Evolutionary conservation across 768 basidiomycete species (phyloP), one percentile per base, ranked within the genome.

Genomic region (Hypholoma sublateritium): DNA sequence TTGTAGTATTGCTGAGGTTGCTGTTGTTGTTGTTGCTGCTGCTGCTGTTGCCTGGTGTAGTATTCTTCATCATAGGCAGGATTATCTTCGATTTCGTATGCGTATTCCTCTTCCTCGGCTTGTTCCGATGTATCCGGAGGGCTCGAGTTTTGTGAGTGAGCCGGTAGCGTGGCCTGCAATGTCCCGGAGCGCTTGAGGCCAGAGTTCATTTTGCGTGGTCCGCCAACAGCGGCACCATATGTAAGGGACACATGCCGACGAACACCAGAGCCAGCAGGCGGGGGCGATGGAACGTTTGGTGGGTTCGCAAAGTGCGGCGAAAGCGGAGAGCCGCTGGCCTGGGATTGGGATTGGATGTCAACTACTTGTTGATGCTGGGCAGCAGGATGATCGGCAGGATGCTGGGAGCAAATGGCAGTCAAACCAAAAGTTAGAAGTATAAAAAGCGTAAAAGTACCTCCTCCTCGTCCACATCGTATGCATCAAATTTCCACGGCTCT

Each of bases 181-280:
- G 91, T 93, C 21, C 89, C 91, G 22, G 89, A 83, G 57, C 91
- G 87, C 67, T 84, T 89, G 57, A 93, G 80, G 39, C 81, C 80
- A 14, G 72, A 62, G 28, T 76, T 64, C 12, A 76, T 71, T 65
- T 84, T 81, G 46, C 84, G 80, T 25, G 78, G 77, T 47, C 77
- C 75, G 43, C 75, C 76, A n/a, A 77, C 79, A 43, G 76, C 80
- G 16, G 84, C 80, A 25, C 88, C 86, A 62, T 89, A 85, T 22
- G 87, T 93, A 48, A 93, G 80, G 55, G 88, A 90, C 56, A 88
- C 87, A 69, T 93, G 89, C 56, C 92, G 80, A 39, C 92, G 86
- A 24, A 94, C 89, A 47, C 81, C 81, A 0, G 87, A 82, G 44
- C 73, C 81, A n/a, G 81, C 79, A 11, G 89, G 85, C 52, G 90